phyloP scores from a whole-genome alignment of 1,284 basidiomycete species.

The Taiwanofungus camphoratus region DNA sequence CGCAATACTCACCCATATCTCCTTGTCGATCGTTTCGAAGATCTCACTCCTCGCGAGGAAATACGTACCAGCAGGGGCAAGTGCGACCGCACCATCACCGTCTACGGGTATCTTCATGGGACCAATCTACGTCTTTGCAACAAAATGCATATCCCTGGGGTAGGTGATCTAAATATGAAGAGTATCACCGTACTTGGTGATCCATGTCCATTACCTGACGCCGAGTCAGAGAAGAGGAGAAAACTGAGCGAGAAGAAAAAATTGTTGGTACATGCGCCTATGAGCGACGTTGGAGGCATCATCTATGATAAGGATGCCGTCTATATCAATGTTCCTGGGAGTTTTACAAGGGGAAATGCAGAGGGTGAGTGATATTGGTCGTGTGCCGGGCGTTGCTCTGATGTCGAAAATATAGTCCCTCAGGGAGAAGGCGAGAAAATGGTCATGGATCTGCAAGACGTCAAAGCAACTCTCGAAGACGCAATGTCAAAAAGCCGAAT shows the following conservation, averaged over 20 bases:
- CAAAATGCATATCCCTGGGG: constrained; percentile 94
- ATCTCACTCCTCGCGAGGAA: constrained; percentile 86
- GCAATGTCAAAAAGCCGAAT: constrained; percentile 80
- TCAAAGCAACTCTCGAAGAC: constrained; percentile 78
- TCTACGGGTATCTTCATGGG: constrained; percentile 94
- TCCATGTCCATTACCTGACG: constrained; percentile 92
- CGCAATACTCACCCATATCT: constrained; percentile 95
- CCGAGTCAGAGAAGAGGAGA: constrained; percentile 87
- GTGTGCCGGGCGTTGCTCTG: neutral
- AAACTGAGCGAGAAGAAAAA: constrained; percentile 96
- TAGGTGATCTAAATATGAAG: constrained; percentile 80
- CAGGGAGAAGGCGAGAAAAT: constrained; percentile 95
- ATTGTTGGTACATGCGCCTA: constrained; percentile 90
- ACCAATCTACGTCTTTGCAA: constrained; percentile 79
- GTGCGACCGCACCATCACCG: constrained; percentile 84
- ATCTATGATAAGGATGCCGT: constrained; percentile 99
- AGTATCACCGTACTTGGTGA: constrained; percentile 78
- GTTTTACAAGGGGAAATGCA: constrained; percentile 70
- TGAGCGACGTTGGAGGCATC: constrained; percentile 97
- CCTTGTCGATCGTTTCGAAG: constrained; percentile 93
- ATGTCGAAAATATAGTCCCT: constrained; percentile 36
- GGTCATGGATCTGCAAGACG: constrained; percentile 96
- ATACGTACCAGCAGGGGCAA: constrained; percentile 78
- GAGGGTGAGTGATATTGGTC: constrained; percentile 39
- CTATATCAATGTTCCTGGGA: constrained; percentile 96